Evolutionary conservation across 192 early-diverging fungal species (phyloP), one percentile per base, ranked within the genome.

Genomic region (Gorgonomyces haynaldii): DNA sequence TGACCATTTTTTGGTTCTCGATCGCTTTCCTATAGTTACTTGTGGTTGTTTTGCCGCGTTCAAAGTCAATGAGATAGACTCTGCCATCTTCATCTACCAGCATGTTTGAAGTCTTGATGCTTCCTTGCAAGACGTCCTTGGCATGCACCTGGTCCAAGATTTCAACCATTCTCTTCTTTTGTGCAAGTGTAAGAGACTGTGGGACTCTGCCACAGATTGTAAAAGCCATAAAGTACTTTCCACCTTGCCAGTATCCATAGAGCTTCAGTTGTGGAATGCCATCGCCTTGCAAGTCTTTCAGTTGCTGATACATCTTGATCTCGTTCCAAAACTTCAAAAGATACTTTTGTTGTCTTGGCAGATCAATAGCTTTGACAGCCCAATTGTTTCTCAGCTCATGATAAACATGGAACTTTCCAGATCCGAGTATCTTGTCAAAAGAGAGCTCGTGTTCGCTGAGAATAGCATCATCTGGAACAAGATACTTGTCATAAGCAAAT

Each of bases 161-260:
- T 41, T 17, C 20, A 5, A 41, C 20, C 20, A 41, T 13, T 8
- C 20, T 23, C 21, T 22, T 17, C 39, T 41, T 41, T 41, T 41
- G 39, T 23, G 39, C 20, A 23, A 23, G 20, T 3, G 39, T 22
- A 22, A 41, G 39, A 3, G 39, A 10, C n/a, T 22, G 4, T 8
- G 39, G 39, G 24, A 41, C 39, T 23, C 2, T 41, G 24, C 39
- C 39, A 13, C 39, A 41, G 20, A 41, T 2, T 5, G 39, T 23
- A 41, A 41, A 41, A 8, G 20, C 39, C n/a, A 41, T 22, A 41
- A 5, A 41, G n/a, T 41, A 38, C 37, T 15, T 38, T 10, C 37
- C 37, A 15, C 37, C 39, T 41, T 41, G 20, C 39, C 39, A 41
- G 21, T 41, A 41, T 3, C 39, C 39, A 41, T 41, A 23, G 20